Base-by-base conservation (phyloP, 306 rosid genomes). In the Castanospermum australe region DNA sequence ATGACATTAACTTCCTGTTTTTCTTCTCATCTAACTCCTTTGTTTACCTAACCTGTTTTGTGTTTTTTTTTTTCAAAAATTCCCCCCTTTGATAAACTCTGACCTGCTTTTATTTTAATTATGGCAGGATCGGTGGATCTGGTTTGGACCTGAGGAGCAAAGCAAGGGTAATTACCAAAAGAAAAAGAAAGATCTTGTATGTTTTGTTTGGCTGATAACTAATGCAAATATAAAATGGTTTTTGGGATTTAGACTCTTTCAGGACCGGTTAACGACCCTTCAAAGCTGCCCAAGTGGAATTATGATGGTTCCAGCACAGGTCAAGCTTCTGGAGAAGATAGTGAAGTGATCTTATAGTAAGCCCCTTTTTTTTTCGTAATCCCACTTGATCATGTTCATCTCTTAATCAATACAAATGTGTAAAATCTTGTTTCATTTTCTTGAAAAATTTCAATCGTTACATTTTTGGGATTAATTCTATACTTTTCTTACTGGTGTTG, bases 281-380 rank as follows among this genome's bases (percentile, higher is more conserved):
- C 89, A 71, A 4, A 86, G 82, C 79, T 86, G 6, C 89, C 89
- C 45, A 86, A 79, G 39, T 86, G 89, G 89, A 86, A 86, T 17
- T 95, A 87, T 77, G 99, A 95, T 86, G 99, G 99, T 8, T 95
- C 99, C 13, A 95, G 99, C 84, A 95, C 99, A 24, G 97, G 93
- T 6, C 99, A 95, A 91, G 99, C 99, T 48, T 97, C 98, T 51
- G 99, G 99, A 69, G 17, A 86, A 69, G 99, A 95, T 15, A 95
- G 99, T 84, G 99, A 95, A 89, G 99, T 95, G 51, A 95, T 95
- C 63, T 6, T 95, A 79, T 87, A 91, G 99, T 95, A 87, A 82
- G 93, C 5, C 33, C 59, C 62, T 79, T 18, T 1, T 20, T 15
- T 0, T 44, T 33, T 4, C 17, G 9, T 1, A 24, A 13, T 8